Conservation (phyloP, 116 monocot species). For the Iris pallida region DNA sequence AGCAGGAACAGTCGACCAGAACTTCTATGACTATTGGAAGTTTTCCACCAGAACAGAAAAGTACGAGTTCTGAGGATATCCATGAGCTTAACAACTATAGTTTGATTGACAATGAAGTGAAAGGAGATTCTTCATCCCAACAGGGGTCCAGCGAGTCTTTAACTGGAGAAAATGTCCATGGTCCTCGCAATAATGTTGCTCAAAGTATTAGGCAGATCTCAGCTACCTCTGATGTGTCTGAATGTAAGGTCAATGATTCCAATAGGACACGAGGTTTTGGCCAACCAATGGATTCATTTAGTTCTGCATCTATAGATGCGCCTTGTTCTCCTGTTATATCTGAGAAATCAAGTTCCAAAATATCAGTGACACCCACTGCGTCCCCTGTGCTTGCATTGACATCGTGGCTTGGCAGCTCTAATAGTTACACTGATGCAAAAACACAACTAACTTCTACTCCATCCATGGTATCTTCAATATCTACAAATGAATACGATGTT, state of each 20-base stretch:
- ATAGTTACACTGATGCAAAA: conserved; percentile 49
- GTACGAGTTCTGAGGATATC: conserved; percentile 62
- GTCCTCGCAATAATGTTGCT: conserved; percentile 20
- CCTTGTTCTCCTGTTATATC: conserved; percentile 71
- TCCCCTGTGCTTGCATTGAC: conserved; percentile 71
- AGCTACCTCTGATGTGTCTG: conserved; percentile 20
- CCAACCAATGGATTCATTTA: conserved; percentile 31
- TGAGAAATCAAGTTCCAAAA: conserved; percentile 66
- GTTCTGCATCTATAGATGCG: conserved; percentile 35
- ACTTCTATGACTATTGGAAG: conserved; percentile 62
- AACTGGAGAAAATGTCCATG: conserved; percentile 22
- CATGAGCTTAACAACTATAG: conserved; percentile 22
- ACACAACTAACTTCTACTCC: conserved; percentile 29
- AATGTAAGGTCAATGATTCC: conserved; percentile 24
- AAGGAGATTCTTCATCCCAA: conserved; percentile 15
- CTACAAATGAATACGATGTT: conserved; percentile 56
- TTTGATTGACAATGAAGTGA: conserved; percentile 23
- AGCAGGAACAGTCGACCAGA: conserved; percentile 62
- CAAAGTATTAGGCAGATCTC: conserved; percentile 24
- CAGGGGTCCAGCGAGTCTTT: conserved; percentile 19
- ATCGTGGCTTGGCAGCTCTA: conserved; percentile 72
- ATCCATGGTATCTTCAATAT: conserved; percentile 56
- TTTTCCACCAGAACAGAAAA: conserved; percentile 68
- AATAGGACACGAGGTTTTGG: conserved; percentile 31
- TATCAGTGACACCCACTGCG: conserved; percentile 40